Conservation (phyloP, 2,329 filamentous ascomycete genomes). For the Fusarium dlaminii region DNA sequence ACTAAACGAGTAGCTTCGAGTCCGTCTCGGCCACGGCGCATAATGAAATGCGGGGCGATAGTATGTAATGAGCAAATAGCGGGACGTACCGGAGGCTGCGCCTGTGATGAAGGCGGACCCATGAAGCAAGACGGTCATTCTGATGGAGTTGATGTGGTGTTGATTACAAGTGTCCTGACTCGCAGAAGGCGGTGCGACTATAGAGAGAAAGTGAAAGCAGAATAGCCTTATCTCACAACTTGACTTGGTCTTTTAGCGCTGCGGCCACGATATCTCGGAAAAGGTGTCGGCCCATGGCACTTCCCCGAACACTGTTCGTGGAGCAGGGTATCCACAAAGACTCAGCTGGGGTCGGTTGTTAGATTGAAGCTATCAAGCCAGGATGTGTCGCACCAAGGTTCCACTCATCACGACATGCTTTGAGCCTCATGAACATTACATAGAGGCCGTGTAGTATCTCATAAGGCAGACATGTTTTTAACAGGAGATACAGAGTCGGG, state of each 20-base stretch:
- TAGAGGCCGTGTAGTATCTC: not conserved
- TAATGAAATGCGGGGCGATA: conserved; percentile 1
- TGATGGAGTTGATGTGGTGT: not conserved
- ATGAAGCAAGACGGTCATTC: conserved; percentile 52
- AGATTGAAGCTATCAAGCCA: conserved; percentile 31
- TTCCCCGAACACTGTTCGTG: not conserved
- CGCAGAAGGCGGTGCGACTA: not conserved
- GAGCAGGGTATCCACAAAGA: conserved; percentile 18
- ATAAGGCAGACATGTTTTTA: not conserved
- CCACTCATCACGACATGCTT: conserved; percentile 31
- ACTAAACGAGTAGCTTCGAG: not conserved
- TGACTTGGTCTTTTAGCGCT: not conserved
- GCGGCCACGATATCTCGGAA: not conserved
- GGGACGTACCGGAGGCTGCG: conserved; percentile 54
- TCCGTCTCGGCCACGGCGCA: not conserved
- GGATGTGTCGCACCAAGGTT: conserved; percentile 24
- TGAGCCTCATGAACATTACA: conserved; percentile 27
- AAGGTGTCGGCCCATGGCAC: conserved; percentile 12
- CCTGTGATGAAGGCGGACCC: conserved; percentile 61
- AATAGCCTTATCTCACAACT: not conserved
- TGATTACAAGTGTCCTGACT: not conserved
- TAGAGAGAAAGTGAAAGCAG: not conserved
- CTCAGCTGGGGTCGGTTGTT: conserved; percentile 2
- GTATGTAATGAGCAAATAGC: not conserved
- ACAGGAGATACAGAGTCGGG: not conserved